phyloP scores from a whole-genome alignment of 2,329 filamentous ascomycete genomes.

The Alternaria solani region DNA sequence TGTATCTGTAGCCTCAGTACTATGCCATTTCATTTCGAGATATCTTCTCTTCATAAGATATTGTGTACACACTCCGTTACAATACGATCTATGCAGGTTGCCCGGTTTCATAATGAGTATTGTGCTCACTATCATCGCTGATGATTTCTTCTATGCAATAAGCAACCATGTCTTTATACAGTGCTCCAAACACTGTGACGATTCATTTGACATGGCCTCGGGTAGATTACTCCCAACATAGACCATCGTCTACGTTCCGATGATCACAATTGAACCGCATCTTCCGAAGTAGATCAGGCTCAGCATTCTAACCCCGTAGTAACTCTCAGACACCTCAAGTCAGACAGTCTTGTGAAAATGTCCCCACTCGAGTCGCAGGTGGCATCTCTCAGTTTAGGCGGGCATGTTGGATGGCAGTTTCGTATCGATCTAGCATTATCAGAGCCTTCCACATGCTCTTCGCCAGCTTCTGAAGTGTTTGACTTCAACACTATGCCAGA shows the following conservation, averaged over 20 bases:
- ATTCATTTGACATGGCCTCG: not conserved
- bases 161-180: not conserved
- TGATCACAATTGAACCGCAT: not conserved
- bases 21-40: not conserved
- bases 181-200: not conserved
- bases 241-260: not conserved
- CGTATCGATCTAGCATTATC: conserved; percentile 5
- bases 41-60: not conserved
- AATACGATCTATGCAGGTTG: not conserved
- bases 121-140: not conserved
- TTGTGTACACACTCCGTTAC: not conserved
- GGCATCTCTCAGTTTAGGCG: not conserved
- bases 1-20: not conserved
- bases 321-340: not conserved
- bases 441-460: not conserved
- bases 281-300: not conserved
- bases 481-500: not conserved
- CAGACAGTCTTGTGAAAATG: not conserved
- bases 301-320: not conserved
- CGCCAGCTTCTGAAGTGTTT: not conserved
- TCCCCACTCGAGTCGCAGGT: not conserved
- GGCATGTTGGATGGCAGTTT: not conserved
- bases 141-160: not conserved
- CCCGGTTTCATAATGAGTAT: not conserved
- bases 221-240: not conserved